Percentiles rank a stretch among this genome's conserved stretches.
Evolutionary conservation across 73 alveolate species (phyloP).

Genomic region (Tetrahymena thermophila): DNA sequence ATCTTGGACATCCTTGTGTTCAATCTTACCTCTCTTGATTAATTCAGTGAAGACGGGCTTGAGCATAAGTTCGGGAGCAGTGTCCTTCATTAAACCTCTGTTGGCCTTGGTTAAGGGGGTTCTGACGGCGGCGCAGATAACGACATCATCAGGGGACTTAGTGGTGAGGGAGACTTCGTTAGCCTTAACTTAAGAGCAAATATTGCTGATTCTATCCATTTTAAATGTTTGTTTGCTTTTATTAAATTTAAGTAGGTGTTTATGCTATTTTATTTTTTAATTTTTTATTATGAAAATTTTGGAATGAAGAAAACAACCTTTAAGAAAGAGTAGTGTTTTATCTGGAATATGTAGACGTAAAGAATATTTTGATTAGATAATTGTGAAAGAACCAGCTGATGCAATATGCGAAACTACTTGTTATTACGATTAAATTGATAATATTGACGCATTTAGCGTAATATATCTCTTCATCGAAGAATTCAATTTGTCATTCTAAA

Average conservation of each 20-base stretch:
- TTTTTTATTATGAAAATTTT: neutral
- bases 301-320: neutral
- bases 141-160: conserved; percentile 87
- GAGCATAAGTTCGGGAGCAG: conserved; percentile 92
- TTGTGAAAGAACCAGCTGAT: neutral
- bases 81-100: conserved; percentile 93
- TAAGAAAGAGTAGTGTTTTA: neutral
- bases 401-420: neutral
- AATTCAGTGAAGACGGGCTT: conserved; percentile 80
- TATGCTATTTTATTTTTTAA: neutral
- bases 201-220: neutral
- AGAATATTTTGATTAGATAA: neutral
- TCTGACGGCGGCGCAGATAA: conserved; percentile 94
- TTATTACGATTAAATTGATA: neutral
- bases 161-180: conserved; percentile 23
- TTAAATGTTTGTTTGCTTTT: neutral
- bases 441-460: conserved; percentile 2
- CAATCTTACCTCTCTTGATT: conserved; percentile 69
- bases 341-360: neutral
- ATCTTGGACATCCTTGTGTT: conserved; percentile 87
- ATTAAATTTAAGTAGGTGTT: neutral
- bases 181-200: neutral
- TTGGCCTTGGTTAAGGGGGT: conserved; percentile 97
- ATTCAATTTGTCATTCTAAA: neutral
- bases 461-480: neutral